These are phyloP conservation scores for Canavalia gladiata DNA, from an alignment of 306 rosid genomes.

Conservation along the genomic window DNA sequence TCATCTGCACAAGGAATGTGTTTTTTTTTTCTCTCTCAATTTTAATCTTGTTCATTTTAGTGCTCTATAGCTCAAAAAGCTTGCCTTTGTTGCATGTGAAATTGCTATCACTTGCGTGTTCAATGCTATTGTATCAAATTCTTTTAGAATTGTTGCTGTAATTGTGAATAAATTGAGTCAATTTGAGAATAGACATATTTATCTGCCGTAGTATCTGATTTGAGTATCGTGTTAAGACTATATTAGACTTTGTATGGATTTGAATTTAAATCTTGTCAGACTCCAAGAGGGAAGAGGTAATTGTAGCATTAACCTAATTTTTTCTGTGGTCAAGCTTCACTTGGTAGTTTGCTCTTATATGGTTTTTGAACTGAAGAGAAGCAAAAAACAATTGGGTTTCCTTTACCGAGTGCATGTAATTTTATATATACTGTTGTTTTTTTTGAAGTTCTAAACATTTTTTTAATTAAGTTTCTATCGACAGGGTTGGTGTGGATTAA, in stretches of 20 bases:
- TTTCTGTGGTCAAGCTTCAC: conserved; percentile 22
- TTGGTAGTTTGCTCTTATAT: background rate
- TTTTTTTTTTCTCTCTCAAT: background rate
- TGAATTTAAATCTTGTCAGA: background rate
- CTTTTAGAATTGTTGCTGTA: conserved; percentile 2
- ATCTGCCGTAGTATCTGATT: conserved; percentile 33
- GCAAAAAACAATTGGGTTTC: conserved; percentile 1
- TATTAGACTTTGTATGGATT: background rate
- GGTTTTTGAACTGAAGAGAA: conserved; percentile 20
- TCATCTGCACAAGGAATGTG: background rate
- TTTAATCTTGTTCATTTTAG: background rate
- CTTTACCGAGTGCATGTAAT: background rate
- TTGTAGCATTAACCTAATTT: conserved; percentile 16
- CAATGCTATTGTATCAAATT: conserved; percentile 33
- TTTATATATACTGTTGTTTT: background rate
- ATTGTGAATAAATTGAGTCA: conserved; percentile 29
- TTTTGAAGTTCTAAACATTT: background rate
- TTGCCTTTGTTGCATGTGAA: conserved; percentile 33
- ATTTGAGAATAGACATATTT: conserved; percentile 30
- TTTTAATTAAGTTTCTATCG: background rate
- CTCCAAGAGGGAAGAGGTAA: conserved; percentile 26
- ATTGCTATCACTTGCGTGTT: conserved; percentile 1
- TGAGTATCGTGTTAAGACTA: conserved; percentile 27
- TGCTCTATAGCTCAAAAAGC: conserved; percentile 21
- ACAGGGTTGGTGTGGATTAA: conserved; percentile 12